Percentiles rank a stretch among this genome's conserved stretches.
Conservation (phyloP, 352 stramenopile species). For the Phytophthora sansomeana region DNA sequence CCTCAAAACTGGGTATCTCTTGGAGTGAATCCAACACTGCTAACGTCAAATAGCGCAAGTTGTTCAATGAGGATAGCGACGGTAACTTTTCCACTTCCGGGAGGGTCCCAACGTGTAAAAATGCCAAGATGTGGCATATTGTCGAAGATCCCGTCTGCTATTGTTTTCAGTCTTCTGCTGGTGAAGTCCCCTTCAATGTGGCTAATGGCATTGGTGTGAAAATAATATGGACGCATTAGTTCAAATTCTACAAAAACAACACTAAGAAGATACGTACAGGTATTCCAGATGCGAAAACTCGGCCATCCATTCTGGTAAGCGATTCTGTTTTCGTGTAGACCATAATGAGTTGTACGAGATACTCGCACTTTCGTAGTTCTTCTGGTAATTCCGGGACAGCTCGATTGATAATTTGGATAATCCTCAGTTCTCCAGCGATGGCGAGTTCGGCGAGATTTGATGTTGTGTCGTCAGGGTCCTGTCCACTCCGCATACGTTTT, state of each 20-base stretch:
- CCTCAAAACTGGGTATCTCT: constrained; percentile 39
- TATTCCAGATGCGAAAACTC: constrained; percentile 49
- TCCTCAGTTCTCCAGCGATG: constrained; percentile 44
- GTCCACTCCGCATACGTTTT: constrained; percentile 50
- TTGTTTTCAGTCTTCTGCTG: constrained; percentile 22
- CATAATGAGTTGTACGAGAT: constrained; percentile 50
- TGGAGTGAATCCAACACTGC: constrained; percentile 20
- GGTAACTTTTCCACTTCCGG: constrained; percentile 32
- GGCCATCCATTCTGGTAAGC: constrained; percentile 34
- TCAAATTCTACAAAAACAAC: neutral
- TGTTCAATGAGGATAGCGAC: constrained; percentile 36
- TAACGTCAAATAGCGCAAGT: constrained; percentile 46
- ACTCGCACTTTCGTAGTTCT: constrained; percentile 36
- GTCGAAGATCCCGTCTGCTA: constrained; percentile 30
- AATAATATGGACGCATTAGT: neutral
- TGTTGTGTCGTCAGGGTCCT: constrained; percentile 44
- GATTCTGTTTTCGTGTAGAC: constrained; percentile 47
- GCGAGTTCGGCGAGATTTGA: constrained; percentile 39
- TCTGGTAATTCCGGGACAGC: constrained; percentile 45
- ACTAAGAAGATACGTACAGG: constrained; percentile 35
- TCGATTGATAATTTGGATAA: constrained; percentile 61
- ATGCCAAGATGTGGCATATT: constrained; percentile 42
- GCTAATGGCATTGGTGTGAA: neutral
- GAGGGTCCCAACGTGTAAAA: constrained; percentile 40
- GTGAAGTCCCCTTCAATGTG: constrained; percentile 43